Evolutionary conservation across 495 filamentous ascomycete species (phyloP).

Genomic region (Neurospora sp.): DNA sequence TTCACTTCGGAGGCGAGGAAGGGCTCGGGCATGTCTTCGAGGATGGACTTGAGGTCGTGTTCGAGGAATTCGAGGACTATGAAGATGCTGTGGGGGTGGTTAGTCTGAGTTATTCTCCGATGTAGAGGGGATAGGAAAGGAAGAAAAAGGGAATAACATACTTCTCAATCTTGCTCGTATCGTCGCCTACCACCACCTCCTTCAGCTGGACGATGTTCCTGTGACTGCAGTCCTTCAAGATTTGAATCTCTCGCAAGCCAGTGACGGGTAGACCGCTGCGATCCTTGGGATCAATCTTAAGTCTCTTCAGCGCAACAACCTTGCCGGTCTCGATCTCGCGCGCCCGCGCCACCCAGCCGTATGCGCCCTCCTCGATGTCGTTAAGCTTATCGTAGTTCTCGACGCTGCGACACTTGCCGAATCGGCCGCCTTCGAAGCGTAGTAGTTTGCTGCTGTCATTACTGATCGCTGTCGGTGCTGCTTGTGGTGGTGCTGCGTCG

Average conservation of each 20-base stretch:
- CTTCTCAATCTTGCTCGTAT: conserved; percentile 56
- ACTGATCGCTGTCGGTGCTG: conserved; percentile 7
- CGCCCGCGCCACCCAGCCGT: conserved; percentile 88
- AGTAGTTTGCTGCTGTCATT: conserved; percentile 41
- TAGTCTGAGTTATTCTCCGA: not conserved
- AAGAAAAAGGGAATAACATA: conserved; percentile 28
- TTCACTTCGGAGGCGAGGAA: conserved; percentile 92
- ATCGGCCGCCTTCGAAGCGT: conserved; percentile 55
- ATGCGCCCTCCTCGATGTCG: conserved; percentile 94
- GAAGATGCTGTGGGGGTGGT: conserved; percentile 54
- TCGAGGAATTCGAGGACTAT: conserved; percentile 97
- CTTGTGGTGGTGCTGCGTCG: conserved; percentile 16
- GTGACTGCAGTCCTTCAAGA: conserved; percentile 48
- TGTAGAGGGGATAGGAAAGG: not conserved
- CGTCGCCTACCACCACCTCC: conserved; percentile 79
- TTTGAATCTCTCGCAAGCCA: conserved; percentile 76
- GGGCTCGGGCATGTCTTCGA: conserved; percentile 87
- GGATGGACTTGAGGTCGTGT: conserved; percentile 91
- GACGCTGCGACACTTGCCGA: conserved; percentile 69
- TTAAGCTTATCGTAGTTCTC: conserved; percentile 89
- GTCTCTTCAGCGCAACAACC: conserved; percentile 85
- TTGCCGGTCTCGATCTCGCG: conserved; percentile 70
- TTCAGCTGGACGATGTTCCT: conserved; percentile 66
- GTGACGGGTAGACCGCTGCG: conserved; percentile 84
- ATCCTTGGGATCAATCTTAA: conserved; percentile 79